A percentile compares a stretch with the other conserved stretches of the same genome.
These are phyloP conservation scores for Rachicladosporium sp. DNA, from an alignment of 2,329 filamentous ascomycete genomes.

Conservation along the genomic window DNA sequence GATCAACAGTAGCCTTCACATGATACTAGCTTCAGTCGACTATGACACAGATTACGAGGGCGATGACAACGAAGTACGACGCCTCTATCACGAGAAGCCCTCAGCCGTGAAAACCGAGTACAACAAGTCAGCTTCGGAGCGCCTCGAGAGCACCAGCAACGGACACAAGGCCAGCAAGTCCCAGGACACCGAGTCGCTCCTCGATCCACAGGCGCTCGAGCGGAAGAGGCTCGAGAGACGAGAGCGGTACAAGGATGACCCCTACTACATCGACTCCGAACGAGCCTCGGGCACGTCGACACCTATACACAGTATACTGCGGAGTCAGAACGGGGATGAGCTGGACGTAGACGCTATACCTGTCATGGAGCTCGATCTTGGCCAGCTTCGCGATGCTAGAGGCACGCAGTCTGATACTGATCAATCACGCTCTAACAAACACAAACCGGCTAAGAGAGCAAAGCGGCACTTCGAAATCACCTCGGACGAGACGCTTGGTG, in stretches of 20 bases:
- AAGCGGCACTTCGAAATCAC: constrained; percentile 33
- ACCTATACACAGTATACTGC: constrained; percentile 63
- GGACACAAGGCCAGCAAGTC: constrained; percentile 28
- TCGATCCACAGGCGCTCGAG: constrained; percentile 63
- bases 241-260: constrained; percentile 82
- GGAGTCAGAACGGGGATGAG: constrained; percentile 57
- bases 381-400: constrained; percentile 20
- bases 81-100: constrained; percentile 34
- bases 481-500: constrained; percentile 35
- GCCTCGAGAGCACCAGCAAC: constrained; percentile 26
- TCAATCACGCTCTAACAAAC: constrained; percentile 3
- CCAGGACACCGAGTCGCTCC: constrained; percentile 34
- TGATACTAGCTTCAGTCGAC: constrained; percentile 47
- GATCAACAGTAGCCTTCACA: constrained; percentile 63
- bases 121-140: constrained; percentile 29
- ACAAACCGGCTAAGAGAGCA: constrained; percentile 13
- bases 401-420: constrained; percentile 5
- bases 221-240: constrained; percentile 62
- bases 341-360: constrained; percentile 91
- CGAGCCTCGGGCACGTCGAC: constrained; percentile 50
- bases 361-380: constrained; percentile 81
- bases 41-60: constrained; percentile 29
- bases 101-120: constrained; percentile 11
- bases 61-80: constrained; percentile 33
- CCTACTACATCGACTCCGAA: constrained; percentile 68